Evolutionary conservation across 352 stramenopile species (phyloP).

Genomic region (Albugo candida): DNA sequence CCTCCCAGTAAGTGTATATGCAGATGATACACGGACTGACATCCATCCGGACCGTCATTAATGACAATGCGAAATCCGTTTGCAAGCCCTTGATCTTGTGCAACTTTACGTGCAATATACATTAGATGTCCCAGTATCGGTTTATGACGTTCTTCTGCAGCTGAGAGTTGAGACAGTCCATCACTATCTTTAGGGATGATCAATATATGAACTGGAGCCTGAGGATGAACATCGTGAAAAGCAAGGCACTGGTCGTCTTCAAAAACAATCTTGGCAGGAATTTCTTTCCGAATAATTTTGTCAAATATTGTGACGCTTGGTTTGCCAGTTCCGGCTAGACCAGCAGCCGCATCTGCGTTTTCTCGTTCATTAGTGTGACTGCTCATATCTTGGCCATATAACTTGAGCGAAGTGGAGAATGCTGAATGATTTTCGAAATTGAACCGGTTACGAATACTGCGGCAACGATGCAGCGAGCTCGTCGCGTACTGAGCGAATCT

Average conservation of each 20-base stretch:
- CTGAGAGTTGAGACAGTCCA: slow-evolving; percentile 81
- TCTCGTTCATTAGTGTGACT: slow-evolving; percentile 21
- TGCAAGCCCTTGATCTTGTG: slow-evolving; percentile 80
- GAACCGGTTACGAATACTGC: too few species aligned
- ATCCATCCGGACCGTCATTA: slow-evolving; percentile 93
- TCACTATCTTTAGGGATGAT: slow-evolving; percentile 93
- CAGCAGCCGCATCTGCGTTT: slow-evolving; percentile 30
- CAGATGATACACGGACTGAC: slow-evolving; percentile 77
- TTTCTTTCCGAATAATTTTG: slow-evolving; percentile 91
- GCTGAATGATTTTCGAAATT: too few species aligned
- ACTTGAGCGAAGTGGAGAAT: too few species aligned
- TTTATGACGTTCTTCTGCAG: slow-evolving; percentile 85
- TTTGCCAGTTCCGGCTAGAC: slow-evolving; percentile 11
- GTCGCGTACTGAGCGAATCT: too few species aligned
- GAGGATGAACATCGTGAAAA: slow-evolving; percentile 96
- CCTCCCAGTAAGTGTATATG: slow-evolving; percentile 92
- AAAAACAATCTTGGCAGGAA: slow-evolving; percentile 91
- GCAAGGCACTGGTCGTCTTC: slow-evolving; percentile 91
- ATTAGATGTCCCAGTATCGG: slow-evolving; percentile 87
- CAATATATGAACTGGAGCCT: slow-evolving; percentile 90
- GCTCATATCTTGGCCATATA: too few species aligned
- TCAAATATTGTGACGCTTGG: slow-evolving; percentile 88
- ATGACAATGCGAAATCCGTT: slow-evolving; percentile 92
- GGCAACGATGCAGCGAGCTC: too few species aligned
- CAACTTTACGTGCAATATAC: slow-evolving; percentile 83